Percentiles rank a stretch among this genome's conserved stretches.
Evolutionary conservation across 2,329 filamentous ascomycete genomes (phyloP).

Genomic region (Calonectria pseudoreteaudii): DNA sequence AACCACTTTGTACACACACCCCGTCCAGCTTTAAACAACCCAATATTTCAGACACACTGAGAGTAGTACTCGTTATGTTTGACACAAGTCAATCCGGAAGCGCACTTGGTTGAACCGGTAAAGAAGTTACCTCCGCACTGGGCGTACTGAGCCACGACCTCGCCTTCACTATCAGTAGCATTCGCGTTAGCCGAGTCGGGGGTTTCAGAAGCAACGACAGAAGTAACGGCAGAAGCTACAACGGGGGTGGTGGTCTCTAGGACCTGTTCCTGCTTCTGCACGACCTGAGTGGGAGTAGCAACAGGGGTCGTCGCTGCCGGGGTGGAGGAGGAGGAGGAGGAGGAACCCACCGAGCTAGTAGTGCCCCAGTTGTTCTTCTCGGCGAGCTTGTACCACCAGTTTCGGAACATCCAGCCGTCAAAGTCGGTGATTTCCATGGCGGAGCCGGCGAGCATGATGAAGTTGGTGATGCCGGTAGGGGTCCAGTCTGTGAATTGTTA

Average conservation of each 20-base stretch:
- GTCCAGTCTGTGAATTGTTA: slow-evolving; percentile 53
- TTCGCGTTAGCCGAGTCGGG: neutral
- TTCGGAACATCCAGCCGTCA: slow-evolving; percentile 60
- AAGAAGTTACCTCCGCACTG: slow-evolving; percentile 36
- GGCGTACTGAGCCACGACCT: slow-evolving; percentile 15
- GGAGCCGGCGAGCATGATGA: slow-evolving; percentile 59
- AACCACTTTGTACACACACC: neutral
- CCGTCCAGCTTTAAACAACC: neutral
- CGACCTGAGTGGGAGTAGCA: neutral
- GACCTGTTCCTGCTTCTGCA: slow-evolving; percentile 4
- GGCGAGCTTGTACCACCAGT: slow-evolving; percentile 56
- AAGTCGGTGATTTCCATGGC: slow-evolving; percentile 58
- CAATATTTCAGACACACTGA: slow-evolving; percentile 32
- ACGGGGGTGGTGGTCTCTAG: neutral
- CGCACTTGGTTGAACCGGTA: slow-evolving; percentile 30
- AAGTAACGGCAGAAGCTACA: neutral
- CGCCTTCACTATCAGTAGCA: neutral
- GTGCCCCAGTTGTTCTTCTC: slow-evolving; percentile 40
- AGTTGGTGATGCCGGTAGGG: slow-evolving; percentile 53
- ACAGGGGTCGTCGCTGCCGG: neutral
- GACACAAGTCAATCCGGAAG: slow-evolving; percentile 32
- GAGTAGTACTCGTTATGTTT: slow-evolving; percentile 41
- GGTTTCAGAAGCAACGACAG: neutral
- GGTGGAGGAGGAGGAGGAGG: neutral
- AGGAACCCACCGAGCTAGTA: neutral